Base-by-base conservation (phyloP, 129 eudicot species). In the Arctium lappa region DNA sequence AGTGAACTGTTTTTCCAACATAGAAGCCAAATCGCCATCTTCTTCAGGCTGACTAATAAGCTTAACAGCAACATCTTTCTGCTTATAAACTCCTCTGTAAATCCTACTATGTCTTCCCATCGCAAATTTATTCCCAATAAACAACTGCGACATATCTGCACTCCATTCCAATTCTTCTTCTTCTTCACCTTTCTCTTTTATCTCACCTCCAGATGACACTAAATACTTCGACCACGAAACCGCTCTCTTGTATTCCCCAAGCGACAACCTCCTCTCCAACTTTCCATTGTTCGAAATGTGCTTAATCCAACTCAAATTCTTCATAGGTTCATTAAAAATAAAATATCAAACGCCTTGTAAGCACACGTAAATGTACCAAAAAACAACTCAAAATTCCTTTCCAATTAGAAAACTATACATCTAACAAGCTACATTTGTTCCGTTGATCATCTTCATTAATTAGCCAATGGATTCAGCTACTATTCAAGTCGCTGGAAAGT, bases 21-120 rank as follows among this genome's bases (percentile, higher is more conserved):
- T 80, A 36, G 88, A 84, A 81, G 99, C 99, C 87, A 95, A 89
- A 3, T 95, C 97, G 2, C 83, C 77, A 81, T 95, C 97, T 39
- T 95, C 99, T 81, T 95, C 89, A 29, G 99, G 99, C 85, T 93
- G 98, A 76, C 99, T 95, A 38, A 95, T 88, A 48, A 95, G 95
- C 90, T 95, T 95, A 62, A 95, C 93, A 18, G 99, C 99, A 73
- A 91, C 99, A 69, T 95, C 97, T 9, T 87, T 83, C 36, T 90
- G 89, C 89, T 91, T 93, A 80, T 95, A 95, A 36, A 95, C 87
- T 72, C 98, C 98, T 83, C 94, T 88, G 44, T 95, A 95, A 12
- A 95, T 95, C 87, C 98, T 91, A 72, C 99, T 95, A 77, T 91
- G 97, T 65, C 90, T 87, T 3, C 99, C 99, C 34, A 88, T 87